Percentiles rank a stretch among this genome's conserved stretches.
phyloP scores from a whole-genome alignment of 805 yeast species.

The Candida verbasci region DNA sequence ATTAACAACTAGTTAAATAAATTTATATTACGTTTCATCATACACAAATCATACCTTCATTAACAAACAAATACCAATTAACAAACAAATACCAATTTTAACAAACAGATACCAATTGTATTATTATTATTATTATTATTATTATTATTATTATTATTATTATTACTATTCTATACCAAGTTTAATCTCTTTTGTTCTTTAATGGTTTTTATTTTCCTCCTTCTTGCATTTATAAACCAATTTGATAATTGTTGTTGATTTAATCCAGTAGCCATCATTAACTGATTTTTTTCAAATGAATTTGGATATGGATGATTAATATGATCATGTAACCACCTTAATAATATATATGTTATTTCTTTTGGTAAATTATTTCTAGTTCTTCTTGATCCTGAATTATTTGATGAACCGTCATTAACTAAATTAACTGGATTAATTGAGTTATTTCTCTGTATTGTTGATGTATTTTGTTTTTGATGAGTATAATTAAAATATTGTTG shows the following conservation, averaged over 20 bases:
- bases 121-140: too few species aligned
- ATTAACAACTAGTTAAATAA: too few species aligned
- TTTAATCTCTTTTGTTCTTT: slow-evolving; percentile 31
- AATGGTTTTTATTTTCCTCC: slow-evolving; percentile 59
- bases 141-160: too few species aligned
- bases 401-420: not conserved
- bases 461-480: slow-evolving; percentile 1
- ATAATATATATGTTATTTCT: slow-evolving; percentile 66
- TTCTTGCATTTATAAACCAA: slow-evolving; percentile 86
- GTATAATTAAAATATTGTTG: slow-evolving; percentile 5
- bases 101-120: too few species aligned
- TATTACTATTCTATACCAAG: too few species aligned
- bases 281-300: slow-evolving; percentile 66
- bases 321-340: slow-evolving; percentile 72
- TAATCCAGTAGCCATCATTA: slow-evolving; percentile 69
- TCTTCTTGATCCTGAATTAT: slow-evolving; percentile 15
- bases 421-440: not conserved
- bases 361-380: slow-evolving; percentile 74
- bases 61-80: too few species aligned
- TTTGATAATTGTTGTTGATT: slow-evolving; percentile 77
- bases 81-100: too few species aligned
- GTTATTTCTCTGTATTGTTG: not conserved
- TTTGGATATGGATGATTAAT: slow-evolving; percentile 82
- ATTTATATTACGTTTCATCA: too few species aligned
- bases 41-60: too few species aligned